Evolutionary conservation across 495 filamentous ascomycete species (phyloP).

Genomic region (Diplogelasinospora grovesii): DNA sequence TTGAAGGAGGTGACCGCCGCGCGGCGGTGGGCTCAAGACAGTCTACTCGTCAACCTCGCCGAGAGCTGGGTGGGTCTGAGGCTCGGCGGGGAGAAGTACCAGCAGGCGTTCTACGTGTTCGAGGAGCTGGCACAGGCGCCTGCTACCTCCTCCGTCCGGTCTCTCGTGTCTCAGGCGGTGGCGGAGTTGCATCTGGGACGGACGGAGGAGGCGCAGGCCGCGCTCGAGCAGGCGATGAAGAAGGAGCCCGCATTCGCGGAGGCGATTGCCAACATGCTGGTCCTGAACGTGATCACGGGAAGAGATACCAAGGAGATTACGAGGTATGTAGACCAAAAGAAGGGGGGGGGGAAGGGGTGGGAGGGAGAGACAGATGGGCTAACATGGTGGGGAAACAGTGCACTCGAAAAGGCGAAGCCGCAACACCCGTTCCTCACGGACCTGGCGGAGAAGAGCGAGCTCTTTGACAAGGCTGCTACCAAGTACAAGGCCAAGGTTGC

Average conservation of each 20-base stretch:
- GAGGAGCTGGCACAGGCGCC: slow-evolving; percentile 90
- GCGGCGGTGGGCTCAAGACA: slow-evolving; percentile 92
- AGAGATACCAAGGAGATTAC: slow-evolving; percentile 56
- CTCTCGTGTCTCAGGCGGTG: slow-evolving; percentile 80
- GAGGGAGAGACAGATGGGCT: slow-evolving; percentile 5
- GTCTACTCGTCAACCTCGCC: slow-evolving; percentile 84
- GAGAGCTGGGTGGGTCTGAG: slow-evolving; percentile 92
- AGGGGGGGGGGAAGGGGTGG: too few species aligned
- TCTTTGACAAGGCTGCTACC: slow-evolving; percentile 72
- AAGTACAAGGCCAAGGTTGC: slow-evolving; percentile 72
- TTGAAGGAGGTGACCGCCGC: slow-evolving; percentile 84
- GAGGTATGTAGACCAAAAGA: too few species aligned
- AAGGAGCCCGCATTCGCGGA: slow-evolving; percentile 65
- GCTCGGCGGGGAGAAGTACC: slow-evolving; percentile 90
- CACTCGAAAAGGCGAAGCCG: slow-evolving; percentile 50
- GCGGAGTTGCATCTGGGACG: slow-evolving; percentile 88
- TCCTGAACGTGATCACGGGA: slow-evolving; percentile 68
- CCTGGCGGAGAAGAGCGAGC: slow-evolving; percentile 64
- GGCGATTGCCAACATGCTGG: slow-evolving; percentile 72
- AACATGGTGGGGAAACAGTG: slow-evolving; percentile 39
- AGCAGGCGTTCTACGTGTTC: slow-evolving; percentile 95
- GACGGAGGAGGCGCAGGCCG: slow-evolving; percentile 80
- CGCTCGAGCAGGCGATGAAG: slow-evolving; percentile 69
- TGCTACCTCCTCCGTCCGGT: slow-evolving; percentile 57
- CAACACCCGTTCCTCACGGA: slow-evolving; percentile 62